Conservation (phyloP, 2,329 filamentous ascomycete species). For the Zelopaecilomyces penicillatus region DNA sequence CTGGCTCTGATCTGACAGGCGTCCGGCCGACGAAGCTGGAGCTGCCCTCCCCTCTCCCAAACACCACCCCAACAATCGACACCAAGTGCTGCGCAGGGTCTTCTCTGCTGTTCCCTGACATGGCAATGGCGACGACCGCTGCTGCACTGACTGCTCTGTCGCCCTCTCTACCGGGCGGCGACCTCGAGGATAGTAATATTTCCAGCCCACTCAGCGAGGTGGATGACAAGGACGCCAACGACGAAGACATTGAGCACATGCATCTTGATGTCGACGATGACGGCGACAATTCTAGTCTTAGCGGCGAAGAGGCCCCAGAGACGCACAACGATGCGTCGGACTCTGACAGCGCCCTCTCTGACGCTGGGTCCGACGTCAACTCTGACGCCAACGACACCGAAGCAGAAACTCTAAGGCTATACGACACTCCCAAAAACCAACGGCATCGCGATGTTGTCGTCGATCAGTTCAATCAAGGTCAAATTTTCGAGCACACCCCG, state of each 20-base stretch:
- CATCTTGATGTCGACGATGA: slow-evolving; percentile 29
- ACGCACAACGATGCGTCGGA: slow-evolving; percentile 28
- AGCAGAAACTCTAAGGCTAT: slow-evolving; percentile 88
- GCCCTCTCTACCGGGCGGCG: slow-evolving; percentile 31
- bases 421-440: slow-evolving; percentile 69
- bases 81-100: slow-evolving; percentile 4
- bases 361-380: slow-evolving; percentile 35
- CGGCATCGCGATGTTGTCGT: slow-evolving; percentile 55
- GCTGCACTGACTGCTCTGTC: slow-evolving; percentile 42
- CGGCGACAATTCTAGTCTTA: slow-evolving; percentile 21
- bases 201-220: slow-evolving; percentile 93
- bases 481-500: slow-evolving; percentile 57
- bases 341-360: slow-evolving; percentile 49
- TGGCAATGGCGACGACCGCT: slow-evolving; percentile 45
- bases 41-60: not conserved
- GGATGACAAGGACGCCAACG: slow-evolving; percentile 67
- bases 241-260: slow-evolving; percentile 57
- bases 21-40: slow-evolving; percentile 3
- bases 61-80: not conserved
- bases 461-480: slow-evolving; percentile 44
- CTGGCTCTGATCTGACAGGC: slow-evolving; percentile 2
- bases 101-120: slow-evolving; percentile 12
- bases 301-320: slow-evolving; percentile 17
- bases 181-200: slow-evolving; percentile 58
- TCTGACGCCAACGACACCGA: slow-evolving; percentile 59